Base-by-base conservation (phyloP, 441 rosid species). In the Populus tomentosa region DNA sequence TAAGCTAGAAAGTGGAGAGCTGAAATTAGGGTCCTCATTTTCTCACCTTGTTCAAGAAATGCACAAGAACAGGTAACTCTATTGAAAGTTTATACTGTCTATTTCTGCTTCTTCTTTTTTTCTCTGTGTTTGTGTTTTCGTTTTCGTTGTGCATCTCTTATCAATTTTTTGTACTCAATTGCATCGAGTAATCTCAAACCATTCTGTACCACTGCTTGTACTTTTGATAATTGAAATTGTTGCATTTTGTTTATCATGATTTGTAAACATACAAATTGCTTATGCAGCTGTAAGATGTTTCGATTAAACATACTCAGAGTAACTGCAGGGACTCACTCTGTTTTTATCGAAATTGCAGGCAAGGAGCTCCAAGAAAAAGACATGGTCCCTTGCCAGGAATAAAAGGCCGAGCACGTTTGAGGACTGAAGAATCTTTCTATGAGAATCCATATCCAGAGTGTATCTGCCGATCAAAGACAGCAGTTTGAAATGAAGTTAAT, bases 341-440 rank as follows among this genome's bases (percentile, higher is more conserved):
- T 23, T 75, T 32, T 21, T 9, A 62, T n/a, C 56, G 26, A 67
- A 77, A 71, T 73, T 79, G 62, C 82, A 95, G 99, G 87, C 94
- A 90, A 90, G 97, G 98, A 79, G 89, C 92, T 70, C 95, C 95
- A 0, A 90, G 95, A 81, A 90, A 83, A 85, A 85, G 97, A 81
- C 89, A 80, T 62, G 93, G 94, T 46, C 87, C 95, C 13, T 63
- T 79, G 36, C 90, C 87, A 0, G 97, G 97, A 79, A 82, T 89
- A 28, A 28, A 28, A 28, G 30, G 30, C 30, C 30, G 30, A 28
- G 30, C 30, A 28, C 30, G 30, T 28, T 28, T 28, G 30, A 28
- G 30, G 30, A 28, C 30, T 28, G 30, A 28, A 28, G 30, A 28
- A 28, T 28, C 30, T 28, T 28, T 28, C 30, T 28, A 28, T 28